Conservation (phyloP, 2,329 filamentous ascomycete species). For the Calonectria pteridis region DNA sequence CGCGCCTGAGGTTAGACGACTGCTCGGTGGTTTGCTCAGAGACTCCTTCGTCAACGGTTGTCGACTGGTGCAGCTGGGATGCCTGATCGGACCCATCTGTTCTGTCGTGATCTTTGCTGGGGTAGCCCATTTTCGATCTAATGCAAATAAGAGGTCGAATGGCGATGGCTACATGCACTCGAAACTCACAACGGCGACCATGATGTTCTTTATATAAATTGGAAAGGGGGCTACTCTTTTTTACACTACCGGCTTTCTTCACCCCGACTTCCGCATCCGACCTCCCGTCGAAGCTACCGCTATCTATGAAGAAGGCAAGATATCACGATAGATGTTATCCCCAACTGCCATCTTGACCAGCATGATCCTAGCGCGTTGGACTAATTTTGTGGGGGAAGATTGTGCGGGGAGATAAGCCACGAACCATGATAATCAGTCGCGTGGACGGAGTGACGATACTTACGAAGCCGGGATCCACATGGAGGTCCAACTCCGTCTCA, state of each 20-base stretch:
- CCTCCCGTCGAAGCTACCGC: background rate
- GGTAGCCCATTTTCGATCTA: background rate
- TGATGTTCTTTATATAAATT: background rate
- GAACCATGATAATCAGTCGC: background rate
- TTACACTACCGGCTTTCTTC: too few relatives aligned
- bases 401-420: background rate
- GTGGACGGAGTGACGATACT: background rate
- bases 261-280: background rate
- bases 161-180: background rate
- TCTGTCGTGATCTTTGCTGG: background rate
- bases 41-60: background rate
- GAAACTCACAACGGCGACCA: background rate
- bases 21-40: background rate
- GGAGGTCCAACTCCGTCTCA: slow-evolving; percentile 12
- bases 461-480: slow-evolving; percentile 3
- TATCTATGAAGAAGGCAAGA: background rate
- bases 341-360: background rate
- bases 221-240: too few relatives aligned
- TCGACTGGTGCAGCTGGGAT: background rate
- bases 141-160: background rate
- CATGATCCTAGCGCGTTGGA: background rate
- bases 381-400: background rate
- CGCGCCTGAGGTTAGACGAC: slow-evolving; percentile 56
- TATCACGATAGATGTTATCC: background rate
- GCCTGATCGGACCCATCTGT: background rate